Base-by-base conservation (phyloP, 441 rosid species). In the Erodium texanum region DNA sequence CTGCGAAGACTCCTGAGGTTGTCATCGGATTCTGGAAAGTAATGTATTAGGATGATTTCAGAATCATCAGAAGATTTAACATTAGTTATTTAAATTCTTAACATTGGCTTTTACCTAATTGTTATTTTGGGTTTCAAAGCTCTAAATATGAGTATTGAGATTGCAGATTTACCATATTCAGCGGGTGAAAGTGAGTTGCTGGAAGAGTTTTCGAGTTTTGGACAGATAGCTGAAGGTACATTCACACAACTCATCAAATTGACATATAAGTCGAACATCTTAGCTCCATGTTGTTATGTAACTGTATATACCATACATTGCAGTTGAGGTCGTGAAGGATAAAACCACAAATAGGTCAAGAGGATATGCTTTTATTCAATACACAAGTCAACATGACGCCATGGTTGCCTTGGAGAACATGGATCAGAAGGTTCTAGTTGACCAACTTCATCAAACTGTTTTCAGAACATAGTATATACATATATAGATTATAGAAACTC, bases 161-260 rank as follows among this genome's bases (percentile, higher is more conserved):
- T 81, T 41, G 75, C 80, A 92, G 98, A 92, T 79, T 73, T 92
- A 71, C 83, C 87, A 38, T 84, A 83, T 83, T 81, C 82, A 7
- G 76, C 84, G 15, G 74, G 79, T 19, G 95, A 89, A 74, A 78
- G 74, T 66, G 74, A 76, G 15, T 79, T 92, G 75, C 80, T 79
- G 34, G 70, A 76, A 76, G 91, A 88, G 64, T 88, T 92, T 73
- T 88, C 93, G 4, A 78, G 73, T 50, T 92, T 92, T 69, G 98
- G 98, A 8, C 84, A 88, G 76, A 81, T 89, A 71, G 95, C 92
- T 68, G 88, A 86, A 86, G 96, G 96, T 84, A 68, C 52, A 20
- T 76, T 29, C 18, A 65, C 15, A 3, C 64, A 24, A 18, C 41
- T 48, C 23, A 24, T 19, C 0, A 32, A n/a, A 19, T 24, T 50